phyloP scores from a whole-genome alignment of 257 asterid species.

The Nicotiana tomentosiformis region DNA sequence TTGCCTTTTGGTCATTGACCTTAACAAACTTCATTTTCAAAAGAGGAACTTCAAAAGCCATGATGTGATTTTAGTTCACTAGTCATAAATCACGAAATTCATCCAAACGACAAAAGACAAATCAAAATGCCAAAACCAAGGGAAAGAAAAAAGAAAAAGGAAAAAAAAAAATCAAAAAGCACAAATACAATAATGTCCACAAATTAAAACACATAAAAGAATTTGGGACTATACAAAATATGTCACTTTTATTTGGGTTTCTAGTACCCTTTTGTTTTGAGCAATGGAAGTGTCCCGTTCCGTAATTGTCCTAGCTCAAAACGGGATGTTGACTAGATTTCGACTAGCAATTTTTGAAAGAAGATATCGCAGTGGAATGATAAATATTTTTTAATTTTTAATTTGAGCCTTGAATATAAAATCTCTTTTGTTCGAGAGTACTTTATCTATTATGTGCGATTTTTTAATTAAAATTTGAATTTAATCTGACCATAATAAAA shows the following conservation, averaged over 20 bases:
- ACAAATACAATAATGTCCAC: neutral
- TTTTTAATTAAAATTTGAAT: too few relatives aligned
- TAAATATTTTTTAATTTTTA: too few relatives aligned
- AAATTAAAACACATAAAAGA: neutral
- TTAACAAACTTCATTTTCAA: neutral
- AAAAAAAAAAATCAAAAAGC: neutral
- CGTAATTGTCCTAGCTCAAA: slow-evolving; percentile 6
- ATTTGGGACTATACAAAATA: neutral
- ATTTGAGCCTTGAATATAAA: too few relatives aligned
- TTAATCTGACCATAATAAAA: too few relatives aligned
- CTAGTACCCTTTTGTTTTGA: neutral
- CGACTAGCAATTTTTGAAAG: neutral
- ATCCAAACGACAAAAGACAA: neutral
- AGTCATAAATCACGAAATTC: slow-evolving; percentile 2
- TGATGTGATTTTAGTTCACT: neutral
- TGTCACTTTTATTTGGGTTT: neutral
- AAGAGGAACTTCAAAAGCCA: neutral
- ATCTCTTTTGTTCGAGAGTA: too few relatives aligned
- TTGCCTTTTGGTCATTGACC: neutral
- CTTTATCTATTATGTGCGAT: too few relatives aligned
- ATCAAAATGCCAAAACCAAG: neutral
- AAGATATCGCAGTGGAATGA: fast-evolving
- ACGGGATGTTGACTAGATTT: slow-evolving; percentile 25
- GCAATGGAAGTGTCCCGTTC: neutral
- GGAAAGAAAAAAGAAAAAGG: neutral